Percentiles rank a stretch among this genome's conserved stretches.
These are phyloP conservation scores for Cynara cardunculus DNA, from an alignment of 129 eudicot genomes.

Conservation along the genomic window DNA sequence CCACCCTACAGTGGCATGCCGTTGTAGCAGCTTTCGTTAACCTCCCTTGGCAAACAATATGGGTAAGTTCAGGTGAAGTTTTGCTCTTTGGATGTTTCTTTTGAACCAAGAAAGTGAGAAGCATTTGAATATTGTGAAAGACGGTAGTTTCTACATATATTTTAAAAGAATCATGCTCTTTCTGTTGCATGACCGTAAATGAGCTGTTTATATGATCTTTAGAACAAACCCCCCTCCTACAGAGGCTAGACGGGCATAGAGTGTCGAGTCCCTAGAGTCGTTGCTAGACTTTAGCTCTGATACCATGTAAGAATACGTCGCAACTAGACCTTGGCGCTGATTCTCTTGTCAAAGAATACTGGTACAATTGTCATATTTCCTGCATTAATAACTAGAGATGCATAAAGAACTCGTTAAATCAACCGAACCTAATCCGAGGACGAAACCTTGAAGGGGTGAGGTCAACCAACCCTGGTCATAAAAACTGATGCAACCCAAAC, in stretches of 20 bases:
- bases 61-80: constrained; percentile 5
- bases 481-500: too few species aligned
- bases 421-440: too few species aligned
- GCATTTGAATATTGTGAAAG: not conserved
- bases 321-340: too few species aligned
- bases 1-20: constrained; percentile 26
- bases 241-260: not conserved
- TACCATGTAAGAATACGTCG: not conserved
- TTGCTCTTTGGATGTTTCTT: not conserved
- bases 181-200: not conserved
- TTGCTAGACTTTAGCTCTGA: too few species aligned
- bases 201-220: not conserved
- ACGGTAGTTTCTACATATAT: not conserved
- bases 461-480: too few species aligned
- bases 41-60: not conserved
- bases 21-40: constrained; percentile 5
- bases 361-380: too few species aligned
- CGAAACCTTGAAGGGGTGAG: too few species aligned
- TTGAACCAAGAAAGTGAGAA: constrained; percentile 3
- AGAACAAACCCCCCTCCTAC: not conserved
- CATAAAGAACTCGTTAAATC: too few species aligned
- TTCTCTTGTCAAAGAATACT: too few species aligned
- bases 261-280: not conserved
- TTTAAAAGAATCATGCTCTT: not conserved
- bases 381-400: too few species aligned